Conservation (phyloP, 441 rosid genomes). For the Mallotus repandus region DNA sequence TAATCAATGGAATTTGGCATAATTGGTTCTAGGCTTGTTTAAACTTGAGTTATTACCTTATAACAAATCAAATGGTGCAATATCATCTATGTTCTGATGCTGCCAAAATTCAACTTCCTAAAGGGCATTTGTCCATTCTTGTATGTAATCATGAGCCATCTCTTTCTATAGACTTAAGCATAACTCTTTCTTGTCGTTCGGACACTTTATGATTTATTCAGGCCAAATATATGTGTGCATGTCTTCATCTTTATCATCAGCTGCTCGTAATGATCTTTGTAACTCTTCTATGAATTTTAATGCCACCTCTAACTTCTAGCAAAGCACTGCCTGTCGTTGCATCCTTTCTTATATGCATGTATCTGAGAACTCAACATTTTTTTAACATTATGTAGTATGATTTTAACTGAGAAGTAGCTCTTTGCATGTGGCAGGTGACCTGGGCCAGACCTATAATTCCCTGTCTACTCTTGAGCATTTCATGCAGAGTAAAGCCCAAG, state of each 20-base stretch:
- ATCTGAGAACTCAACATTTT: background rate
- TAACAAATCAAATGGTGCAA: background rate
- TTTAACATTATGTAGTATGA: background rate
- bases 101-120: background rate
- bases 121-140: background rate
- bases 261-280: background rate
- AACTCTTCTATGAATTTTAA: background rate
- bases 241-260: background rate
- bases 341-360: background rate
- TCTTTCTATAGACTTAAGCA: background rate
- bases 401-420: background rate
- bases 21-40: background rate
- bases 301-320: background rate
- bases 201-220: background rate
- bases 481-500: conserved; percentile 48
- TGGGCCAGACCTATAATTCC: conserved; percentile 66
- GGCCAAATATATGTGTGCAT: background rate
- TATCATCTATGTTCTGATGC: background rate
- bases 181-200: background rate
- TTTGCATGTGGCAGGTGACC: conserved; percentile 46
- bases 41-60: background rate
- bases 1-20: background rate
- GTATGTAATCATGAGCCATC: background rate
- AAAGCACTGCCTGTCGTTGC: background rate
- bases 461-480: conserved; percentile 59